phyloP scores from a whole-genome alignment of 1,284 basidiomycete genomes.

The Fomitopsis betulina region DNA sequence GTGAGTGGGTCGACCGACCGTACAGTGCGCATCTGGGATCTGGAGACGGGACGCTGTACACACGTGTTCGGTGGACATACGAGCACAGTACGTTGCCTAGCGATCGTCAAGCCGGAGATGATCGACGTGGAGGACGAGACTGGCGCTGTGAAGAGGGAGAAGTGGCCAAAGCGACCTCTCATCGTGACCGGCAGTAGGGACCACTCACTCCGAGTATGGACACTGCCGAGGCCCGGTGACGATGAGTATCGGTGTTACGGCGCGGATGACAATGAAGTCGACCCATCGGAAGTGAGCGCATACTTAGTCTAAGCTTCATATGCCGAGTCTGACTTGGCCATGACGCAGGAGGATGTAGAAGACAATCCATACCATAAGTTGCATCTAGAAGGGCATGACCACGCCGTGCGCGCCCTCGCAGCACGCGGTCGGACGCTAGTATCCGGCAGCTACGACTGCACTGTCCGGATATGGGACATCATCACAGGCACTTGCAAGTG shows the following conservation, averaged over 20 bases:
- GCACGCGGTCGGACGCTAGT: slow-evolving; percentile 85
- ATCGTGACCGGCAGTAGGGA: slow-evolving; percentile 94
- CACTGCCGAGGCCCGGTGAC: slow-evolving; percentile 75
- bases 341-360: slow-evolving; percentile 59
- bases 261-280: slow-evolving; percentile 62
- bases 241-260: slow-evolving; percentile 71
- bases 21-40: slow-evolving; percentile 91
- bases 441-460: slow-evolving; percentile 94
- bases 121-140: slow-evolving; percentile 63
- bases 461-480: slow-evolving; percentile 93
- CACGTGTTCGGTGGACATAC: slow-evolving; percentile 94
- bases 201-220: slow-evolving; percentile 88
- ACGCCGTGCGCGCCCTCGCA: slow-evolving; percentile 90
- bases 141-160: slow-evolving; percentile 58
- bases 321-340: neutral
- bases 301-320: neutral
- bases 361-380: slow-evolving; percentile 89
- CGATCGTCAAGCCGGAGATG: slow-evolving; percentile 86
- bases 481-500: slow-evolving; percentile 82
- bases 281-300: slow-evolving; percentile 58
- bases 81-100: slow-evolving; percentile 86
- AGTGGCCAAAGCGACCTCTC: slow-evolving; percentile 81
- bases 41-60: slow-evolving; percentile 73
- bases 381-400: slow-evolving; percentile 82
- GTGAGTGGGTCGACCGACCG: slow-evolving; percentile 94